Base-by-base conservation (phyloP, 2,329 filamentous ascomycete species). In the Pyricularia grisea region DNA sequence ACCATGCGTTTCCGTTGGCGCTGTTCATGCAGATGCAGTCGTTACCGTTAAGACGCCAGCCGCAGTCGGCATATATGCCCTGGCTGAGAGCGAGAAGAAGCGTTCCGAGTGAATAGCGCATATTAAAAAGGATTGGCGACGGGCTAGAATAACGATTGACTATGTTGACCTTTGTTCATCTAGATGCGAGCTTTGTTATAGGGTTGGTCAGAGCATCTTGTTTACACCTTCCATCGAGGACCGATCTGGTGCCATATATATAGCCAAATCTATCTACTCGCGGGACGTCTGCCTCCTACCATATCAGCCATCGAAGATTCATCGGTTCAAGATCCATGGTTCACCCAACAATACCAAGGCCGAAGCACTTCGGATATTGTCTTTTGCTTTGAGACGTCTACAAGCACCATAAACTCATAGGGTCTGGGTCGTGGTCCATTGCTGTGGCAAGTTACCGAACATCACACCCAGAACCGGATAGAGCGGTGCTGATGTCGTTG, bases 21-120 rank as follows among this genome's bases (percentile, higher is more conserved):
- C 66, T 69, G 42, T 70, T 71, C 58, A 71, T 71, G 67, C 70
- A 71, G 50, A 71, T 66, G 63, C 69, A 71, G 66, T 70, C 70
- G 66, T 71, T 68, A 4, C 64, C 67, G 25, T 67, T 58, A 9
- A 71, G 67, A 9, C 66, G 58, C 70, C 69, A 71, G 9, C 69
- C 69, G 61, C 69, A 71, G 67, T 67, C 33, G 64, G 67, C 69
- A 20, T 25, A 14, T 36, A 36, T 67, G n/a, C 65, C 65, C 31
- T 17, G 31, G 25, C 65, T 30, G 4, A 66, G 65, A 10, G 31
- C n/a, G 42, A 66, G n/a, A 11, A 66, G 20, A 27, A 66, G 65
- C 9, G 31, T 36, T 2, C 23, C 65, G 1, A 42, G 6, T n/a
- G 31, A 66, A 27, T 36, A 27, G 11, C 31, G 65, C 65, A 66